Evolutionary conservation across 202 grass and related monocot genomes (phyloP).

Genomic region (Digitaria exilis): DNA sequence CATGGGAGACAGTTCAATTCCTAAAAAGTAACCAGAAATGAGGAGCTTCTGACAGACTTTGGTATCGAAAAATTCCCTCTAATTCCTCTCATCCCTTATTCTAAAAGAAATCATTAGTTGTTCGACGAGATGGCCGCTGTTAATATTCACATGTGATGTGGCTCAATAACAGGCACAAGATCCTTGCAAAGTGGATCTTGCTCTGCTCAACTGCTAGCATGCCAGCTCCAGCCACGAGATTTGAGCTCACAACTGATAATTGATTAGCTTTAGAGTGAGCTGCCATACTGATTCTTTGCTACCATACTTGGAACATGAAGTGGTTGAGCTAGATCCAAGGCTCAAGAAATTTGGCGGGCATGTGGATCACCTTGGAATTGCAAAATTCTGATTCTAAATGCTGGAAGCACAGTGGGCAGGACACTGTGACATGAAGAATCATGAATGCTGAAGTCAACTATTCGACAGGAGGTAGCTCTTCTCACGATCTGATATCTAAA

Average conservation of each 20-base stretch:
- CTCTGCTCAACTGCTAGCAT: constrained; percentile 4
- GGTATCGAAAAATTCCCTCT: background rate
- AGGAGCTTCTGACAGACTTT: background rate
- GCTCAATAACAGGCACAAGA: constrained; percentile 5
- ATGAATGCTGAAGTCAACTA: constrained; percentile 13
- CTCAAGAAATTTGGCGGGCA: too few species aligned
- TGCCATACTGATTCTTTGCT: constrained; percentile 31
- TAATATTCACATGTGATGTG: background rate
- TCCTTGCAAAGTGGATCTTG: background rate
- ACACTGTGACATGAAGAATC: background rate
- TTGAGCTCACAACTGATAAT: background rate
- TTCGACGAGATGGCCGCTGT: background rate
- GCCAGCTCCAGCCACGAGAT: constrained; percentile 29
- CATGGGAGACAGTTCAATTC: background rate
- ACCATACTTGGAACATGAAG: constrained; percentile 24
- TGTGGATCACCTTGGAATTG: constrained; percentile 6
- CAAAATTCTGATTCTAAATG: constrained; percentile 21
- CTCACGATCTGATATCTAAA: background rate
- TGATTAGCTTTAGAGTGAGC: background rate
- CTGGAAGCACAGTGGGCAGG: background rate
- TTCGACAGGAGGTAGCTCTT: background rate
- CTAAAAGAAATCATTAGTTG: background rate
- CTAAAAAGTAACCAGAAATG: background rate
- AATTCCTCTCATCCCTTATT: background rate
- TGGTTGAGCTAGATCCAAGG: constrained; percentile 13